Conservation (phyloP, 441 rosid genomes). For the Erodium chrysanthum region DNA sequence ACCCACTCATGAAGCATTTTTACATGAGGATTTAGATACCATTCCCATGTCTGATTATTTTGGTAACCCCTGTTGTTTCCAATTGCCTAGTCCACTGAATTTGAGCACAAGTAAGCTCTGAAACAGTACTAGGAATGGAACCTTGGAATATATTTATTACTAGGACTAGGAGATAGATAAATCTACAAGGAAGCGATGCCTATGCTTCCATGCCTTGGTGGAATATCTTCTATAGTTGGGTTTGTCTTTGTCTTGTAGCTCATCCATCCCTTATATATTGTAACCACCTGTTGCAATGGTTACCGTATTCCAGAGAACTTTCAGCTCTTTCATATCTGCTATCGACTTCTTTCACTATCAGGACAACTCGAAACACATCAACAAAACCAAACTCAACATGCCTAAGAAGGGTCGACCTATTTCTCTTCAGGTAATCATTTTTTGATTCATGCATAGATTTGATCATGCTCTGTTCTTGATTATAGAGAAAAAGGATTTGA, state of each 20-base stretch:
- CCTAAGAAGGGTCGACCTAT: slow-evolving; percentile 52
- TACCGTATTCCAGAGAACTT: slow-evolving; percentile 36
- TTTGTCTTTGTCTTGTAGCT: slow-evolving; percentile 16
- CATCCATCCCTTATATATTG: slow-evolving; percentile 19
- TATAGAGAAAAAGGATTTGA: no score
- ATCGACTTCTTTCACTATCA: slow-evolving; percentile 45
- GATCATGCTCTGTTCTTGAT: no score
- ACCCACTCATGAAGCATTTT: slow-evolving; percentile 23
- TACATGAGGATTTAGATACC: slow-evolving; percentile 24
- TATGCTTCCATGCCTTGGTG: not conserved
- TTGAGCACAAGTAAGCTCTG: slow-evolving; percentile 21
- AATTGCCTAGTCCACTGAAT: slow-evolving; percentile 12
- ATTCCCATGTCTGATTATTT: slow-evolving; percentile 26
- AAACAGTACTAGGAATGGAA: slow-evolving; percentile 19
- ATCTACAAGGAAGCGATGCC: slow-evolving; percentile 35
- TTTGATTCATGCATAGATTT: not conserved
- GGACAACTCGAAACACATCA: slow-evolving; percentile 25
- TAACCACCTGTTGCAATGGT: slow-evolving; percentile 26
- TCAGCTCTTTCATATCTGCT: slow-evolving; percentile 43
- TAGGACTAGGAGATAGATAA: not conserved
- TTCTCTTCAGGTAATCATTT: slow-evolving; percentile 60
- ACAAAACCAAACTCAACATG: slow-evolving; percentile 37
- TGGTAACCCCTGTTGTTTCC: not conserved
- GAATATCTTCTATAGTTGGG: slow-evolving; percentile 47
- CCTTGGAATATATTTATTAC: slow-evolving; percentile 33